These are phyloP conservation scores for Nakazawaea wickerhamii DNA, from an alignment of 805 yeast genomes.

Conservation along the genomic window DNA sequence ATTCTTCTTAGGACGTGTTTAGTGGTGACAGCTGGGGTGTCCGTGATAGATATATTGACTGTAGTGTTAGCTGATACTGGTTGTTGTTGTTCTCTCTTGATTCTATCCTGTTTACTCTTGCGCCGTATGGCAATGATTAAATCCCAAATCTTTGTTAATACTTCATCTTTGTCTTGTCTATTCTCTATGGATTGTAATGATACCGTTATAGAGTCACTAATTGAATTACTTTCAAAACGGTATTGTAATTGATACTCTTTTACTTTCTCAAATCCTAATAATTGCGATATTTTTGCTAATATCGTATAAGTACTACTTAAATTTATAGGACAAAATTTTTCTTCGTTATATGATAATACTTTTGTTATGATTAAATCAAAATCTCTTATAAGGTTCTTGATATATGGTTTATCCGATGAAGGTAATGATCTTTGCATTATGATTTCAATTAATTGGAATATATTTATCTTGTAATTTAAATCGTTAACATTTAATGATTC, in stretches of 20 bases:
- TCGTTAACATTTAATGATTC: slow-evolving; percentile 48
- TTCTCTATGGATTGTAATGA: not conserved
- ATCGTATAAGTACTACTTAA: slow-evolving; percentile 23
- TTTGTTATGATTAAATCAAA: slow-evolving; percentile 27
- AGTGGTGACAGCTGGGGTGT: no score
- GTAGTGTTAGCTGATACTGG: slow-evolving; percentile 15
- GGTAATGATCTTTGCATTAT: slow-evolving; percentile 36
- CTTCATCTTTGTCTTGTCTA: slow-evolving; percentile 14
- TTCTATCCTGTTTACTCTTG: slow-evolving; percentile 48
- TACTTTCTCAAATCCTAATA: slow-evolving; percentile 18
- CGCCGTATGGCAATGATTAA: slow-evolving; percentile 39
- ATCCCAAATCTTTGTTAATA: slow-evolving; percentile 38
- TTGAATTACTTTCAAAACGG: no score
- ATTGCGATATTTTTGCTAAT: slow-evolving; percentile 21
- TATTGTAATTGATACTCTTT: slow-evolving; percentile 10
- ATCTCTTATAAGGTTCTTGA: slow-evolving; percentile 24
- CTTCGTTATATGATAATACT: slow-evolving; percentile 29
- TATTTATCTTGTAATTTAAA: slow-evolving; percentile 58
- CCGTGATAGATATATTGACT: no score
- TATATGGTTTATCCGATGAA: slow-evolving; percentile 15
- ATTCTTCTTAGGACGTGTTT: slow-evolving; percentile 70
- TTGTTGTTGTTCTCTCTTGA: slow-evolving; percentile 25
- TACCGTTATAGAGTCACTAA: no score
- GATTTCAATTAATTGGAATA: slow-evolving; percentile 67
- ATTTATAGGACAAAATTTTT: slow-evolving; percentile 23